Base-by-base conservation (phyloP, 805 yeast genomes). In the Candida odintsovae region DNA sequence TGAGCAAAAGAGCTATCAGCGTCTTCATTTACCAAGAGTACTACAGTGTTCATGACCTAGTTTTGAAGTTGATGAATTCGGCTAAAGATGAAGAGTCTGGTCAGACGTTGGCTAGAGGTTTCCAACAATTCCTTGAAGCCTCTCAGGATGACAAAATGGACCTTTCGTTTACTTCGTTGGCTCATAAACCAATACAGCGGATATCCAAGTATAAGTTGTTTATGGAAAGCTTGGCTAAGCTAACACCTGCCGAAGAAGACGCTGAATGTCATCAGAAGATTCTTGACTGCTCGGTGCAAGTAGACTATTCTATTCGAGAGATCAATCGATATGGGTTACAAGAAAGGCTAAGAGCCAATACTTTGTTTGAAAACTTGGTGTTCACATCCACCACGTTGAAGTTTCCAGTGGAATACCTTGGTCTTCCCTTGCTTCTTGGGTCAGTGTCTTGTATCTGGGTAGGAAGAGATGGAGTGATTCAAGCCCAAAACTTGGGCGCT, bases 131-230 rank as follows among this genome's bases (percentile, higher is more conserved):
- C 45, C 54, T 72, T 9, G 77, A 74, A 50, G 66, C 72, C 1
- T 64, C 74, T 1, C 77, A 76, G 50, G 69, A 52, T 1, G 64
- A 50, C 4, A 49, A 52, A 19, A 46, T 70, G 55, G 86, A 81
- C 57, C 64, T 78, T 23, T 73, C 84, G 5, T 77, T 81, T 42
- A 54, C 60, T 8, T 78, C 84, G 0, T 65, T 80, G 50, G 60
- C 77, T 25, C 81, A 78, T 53, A 72, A 70, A 59, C 85, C 86
- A 3, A 66, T 77, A 11, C 61, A 73, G 37, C 60, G 85, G 50
- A 64, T 76, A 9, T 60, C 73, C 3, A 76, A 77, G 51, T 79
- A 80, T 55, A 68, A 71, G 45, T 62, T 80, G 31, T 68, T 80
- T n/a, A 51, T 77, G n/a, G 76, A 74, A 26, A 63, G 75, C 1